These are phyloP conservation scores for Aspergillus avenaceus DNA, from an alignment of 495 filamentous ascomycete species.

Conservation along the genomic window DNA sequence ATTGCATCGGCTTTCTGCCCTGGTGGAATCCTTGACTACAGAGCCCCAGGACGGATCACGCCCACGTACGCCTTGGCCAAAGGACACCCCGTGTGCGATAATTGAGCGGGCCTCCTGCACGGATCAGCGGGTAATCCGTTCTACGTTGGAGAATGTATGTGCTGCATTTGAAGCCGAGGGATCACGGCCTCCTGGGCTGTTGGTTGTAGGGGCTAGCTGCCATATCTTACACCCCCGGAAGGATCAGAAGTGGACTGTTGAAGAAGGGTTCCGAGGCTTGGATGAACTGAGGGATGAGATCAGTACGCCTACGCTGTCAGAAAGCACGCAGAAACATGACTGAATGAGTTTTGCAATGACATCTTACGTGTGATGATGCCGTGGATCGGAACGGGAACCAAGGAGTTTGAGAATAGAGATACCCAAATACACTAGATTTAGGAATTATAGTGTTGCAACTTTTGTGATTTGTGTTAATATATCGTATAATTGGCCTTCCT, in stretches of 20 bases:
- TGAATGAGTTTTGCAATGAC: not conserved
- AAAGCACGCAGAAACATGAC: not conserved
- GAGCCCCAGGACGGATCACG: constrained; percentile 7
- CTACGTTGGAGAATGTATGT: constrained; percentile 72
- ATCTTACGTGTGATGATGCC: not conserved
- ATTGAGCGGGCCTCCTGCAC: constrained; percentile 92
- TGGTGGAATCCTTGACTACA: constrained; percentile 62
- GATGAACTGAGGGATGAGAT: constrained; percentile 33
- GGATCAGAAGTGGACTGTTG: constrained; percentile 73
- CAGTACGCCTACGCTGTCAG: constrained; percentile 5
- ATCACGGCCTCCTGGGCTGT: constrained; percentile 79
- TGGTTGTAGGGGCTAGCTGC: constrained; percentile 86
- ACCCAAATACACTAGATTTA: not conserved
- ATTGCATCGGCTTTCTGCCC: constrained; percentile 71
- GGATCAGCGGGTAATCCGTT: constrained; percentile 88
- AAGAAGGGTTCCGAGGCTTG: constrained; percentile 79
- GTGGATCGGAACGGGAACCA: not conserved
- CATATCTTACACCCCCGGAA: constrained; percentile 59
- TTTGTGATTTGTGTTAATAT: no score
- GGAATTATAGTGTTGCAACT: no score
- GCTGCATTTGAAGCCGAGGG: constrained; percentile 87
- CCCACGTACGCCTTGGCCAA: constrained; percentile 39
- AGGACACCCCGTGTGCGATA: constrained; percentile 78
- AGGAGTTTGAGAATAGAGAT: constrained; percentile 1
- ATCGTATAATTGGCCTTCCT: no score